These are phyloP conservation scores for Vitis labrusca DNA, from an alignment of 164 flowering plant genomes.

Conservation along the genomic window DNA sequence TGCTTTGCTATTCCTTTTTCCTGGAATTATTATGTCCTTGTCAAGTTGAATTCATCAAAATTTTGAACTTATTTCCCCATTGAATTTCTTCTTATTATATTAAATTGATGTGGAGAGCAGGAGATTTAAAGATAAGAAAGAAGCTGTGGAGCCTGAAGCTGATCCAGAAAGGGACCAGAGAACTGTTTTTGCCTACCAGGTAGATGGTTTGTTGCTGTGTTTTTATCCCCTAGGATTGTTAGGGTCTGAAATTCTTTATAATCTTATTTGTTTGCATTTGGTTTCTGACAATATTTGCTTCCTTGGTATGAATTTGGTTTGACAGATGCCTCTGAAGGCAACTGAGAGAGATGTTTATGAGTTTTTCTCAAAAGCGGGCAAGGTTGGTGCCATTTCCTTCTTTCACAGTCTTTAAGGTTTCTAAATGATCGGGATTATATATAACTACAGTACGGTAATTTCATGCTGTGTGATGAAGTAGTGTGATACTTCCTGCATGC, in stretches of 20 bases:
- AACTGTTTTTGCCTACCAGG: conserved; percentile 99
- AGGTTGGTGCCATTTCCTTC: conserved; percentile 52
- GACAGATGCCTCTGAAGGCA: conserved; percentile 94
- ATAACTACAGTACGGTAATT: not conserved
- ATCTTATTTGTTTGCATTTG: not conserved
- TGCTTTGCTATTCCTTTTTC: not conserved
- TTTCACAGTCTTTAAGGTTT: not conserved
- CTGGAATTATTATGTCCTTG: not conserved
- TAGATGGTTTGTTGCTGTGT: conserved; percentile 17
- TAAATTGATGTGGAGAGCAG: conserved; percentile 26
- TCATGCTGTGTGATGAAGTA: no score
- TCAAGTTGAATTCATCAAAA: no score
- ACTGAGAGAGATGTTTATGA: conserved; percentile 89
- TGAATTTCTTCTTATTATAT: not conserved
- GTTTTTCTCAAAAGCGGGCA: conserved; percentile 92
- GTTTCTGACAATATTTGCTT: not conserved
- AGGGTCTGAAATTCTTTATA: not conserved
- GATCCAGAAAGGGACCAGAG: conserved; percentile 99
- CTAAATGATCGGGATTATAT: not conserved
- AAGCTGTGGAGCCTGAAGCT: conserved; percentile 83
- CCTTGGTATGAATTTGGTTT: conserved; percentile 9
- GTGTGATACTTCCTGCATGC: no score
- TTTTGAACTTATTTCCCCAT: no score
- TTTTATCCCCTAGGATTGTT: not conserved
- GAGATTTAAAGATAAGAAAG: conserved; percentile 77